Percentiles rank a stretch among this genome's conserved stretches.
phyloP scores from a whole-genome alignment of 345 rosid genomes.

The Ceriops zippeliana region DNA sequence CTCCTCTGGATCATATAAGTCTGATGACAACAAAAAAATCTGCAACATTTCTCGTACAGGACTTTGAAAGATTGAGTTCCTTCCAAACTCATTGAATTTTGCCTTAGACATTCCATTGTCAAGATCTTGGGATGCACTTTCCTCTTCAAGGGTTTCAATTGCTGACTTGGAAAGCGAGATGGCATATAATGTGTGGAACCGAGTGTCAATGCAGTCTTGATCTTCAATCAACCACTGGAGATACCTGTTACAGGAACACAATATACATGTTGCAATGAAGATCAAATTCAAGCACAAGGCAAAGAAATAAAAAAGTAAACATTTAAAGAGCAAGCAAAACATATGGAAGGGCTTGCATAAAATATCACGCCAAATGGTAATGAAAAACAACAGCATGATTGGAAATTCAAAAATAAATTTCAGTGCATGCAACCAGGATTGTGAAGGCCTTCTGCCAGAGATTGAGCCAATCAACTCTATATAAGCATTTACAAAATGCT shows the following conservation, averaged over 20 bases:
- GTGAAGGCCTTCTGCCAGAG: neutral
- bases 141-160: slow-evolving; percentile 49
- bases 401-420: neutral
- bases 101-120: slow-evolving; percentile 35
- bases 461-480: neutral
- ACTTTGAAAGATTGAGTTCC: slow-evolving; percentile 52
- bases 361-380: no score
- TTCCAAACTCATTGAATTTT: slow-evolving; percentile 31
- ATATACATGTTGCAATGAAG: no score
- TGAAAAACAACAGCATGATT: neutral
- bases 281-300: neutral
- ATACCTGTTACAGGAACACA: slow-evolving; percentile 43
- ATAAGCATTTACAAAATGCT: neutral
- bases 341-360: neutral
- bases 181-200: slow-evolving; percentile 82
- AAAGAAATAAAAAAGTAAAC: neutral
- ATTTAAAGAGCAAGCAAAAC: neutral
- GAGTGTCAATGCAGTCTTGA: slow-evolving; percentile 68
- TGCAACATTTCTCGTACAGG: slow-evolving; percentile 82
- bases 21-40: slow-evolving; percentile 69
- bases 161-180: slow-evolving; percentile 90
- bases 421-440: neutral
- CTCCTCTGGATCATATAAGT: slow-evolving; percentile 85
- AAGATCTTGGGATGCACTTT: slow-evolving; percentile 27
- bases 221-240: slow-evolving; percentile 99